Percentiles rank a stretch among this genome's conserved stretches.
These are phyloP conservation scores for Penicillium sp. DNA, from an alignment of 2,329 filamentous ascomycete genomes.

Conservation along the genomic window DNA sequence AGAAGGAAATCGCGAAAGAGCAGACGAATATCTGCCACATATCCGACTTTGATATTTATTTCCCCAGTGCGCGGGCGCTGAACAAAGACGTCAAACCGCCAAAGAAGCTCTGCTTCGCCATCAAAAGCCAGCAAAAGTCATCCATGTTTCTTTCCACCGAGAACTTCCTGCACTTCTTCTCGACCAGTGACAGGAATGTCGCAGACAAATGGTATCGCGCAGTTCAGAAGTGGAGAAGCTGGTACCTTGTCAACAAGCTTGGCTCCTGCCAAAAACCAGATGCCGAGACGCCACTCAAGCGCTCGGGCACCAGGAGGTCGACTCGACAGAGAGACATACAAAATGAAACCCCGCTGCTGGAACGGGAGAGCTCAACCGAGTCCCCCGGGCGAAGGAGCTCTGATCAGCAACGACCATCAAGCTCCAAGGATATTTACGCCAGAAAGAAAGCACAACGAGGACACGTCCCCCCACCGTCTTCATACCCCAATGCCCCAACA, in stretches of 20 bases:
- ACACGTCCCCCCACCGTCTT: slow-evolving; percentile 32
- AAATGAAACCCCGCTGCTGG: slow-evolving; percentile 60
- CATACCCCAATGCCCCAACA: slow-evolving; percentile 29
- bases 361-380: slow-evolving; percentile 51
- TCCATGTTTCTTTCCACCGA: slow-evolving; percentile 78
- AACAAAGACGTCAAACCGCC: slow-evolving; percentile 76
- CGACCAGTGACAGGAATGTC: slow-evolving; percentile 68
- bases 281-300: slow-evolving; percentile 22
- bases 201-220: slow-evolving; percentile 70
- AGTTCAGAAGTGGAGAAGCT: slow-evolving; percentile 83
- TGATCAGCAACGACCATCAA: slow-evolving; percentile 25
- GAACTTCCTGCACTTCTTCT: slow-evolving; percentile 92
- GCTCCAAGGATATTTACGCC: slow-evolving; percentile 26
- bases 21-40: slow-evolving; percentile 74
- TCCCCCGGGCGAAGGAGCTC: slow-evolving; percentile 48
- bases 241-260: slow-evolving; percentile 80
- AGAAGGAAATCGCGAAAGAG: slow-evolving; percentile 72
- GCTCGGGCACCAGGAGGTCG: slow-evolving; percentile 26
- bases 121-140: slow-evolving; percentile 90
- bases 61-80: slow-evolving; percentile 67
- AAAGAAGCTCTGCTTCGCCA: slow-evolving; percentile 80
- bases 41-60: slow-evolving; percentile 91
- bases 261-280: slow-evolving; percentile 54
- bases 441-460: slow-evolving; percentile 33
- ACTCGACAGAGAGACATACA: slow-evolving; percentile 48